Conservation (phyloP, 768 basidiomycete genomes). For the Mycena haematopus region DNA sequence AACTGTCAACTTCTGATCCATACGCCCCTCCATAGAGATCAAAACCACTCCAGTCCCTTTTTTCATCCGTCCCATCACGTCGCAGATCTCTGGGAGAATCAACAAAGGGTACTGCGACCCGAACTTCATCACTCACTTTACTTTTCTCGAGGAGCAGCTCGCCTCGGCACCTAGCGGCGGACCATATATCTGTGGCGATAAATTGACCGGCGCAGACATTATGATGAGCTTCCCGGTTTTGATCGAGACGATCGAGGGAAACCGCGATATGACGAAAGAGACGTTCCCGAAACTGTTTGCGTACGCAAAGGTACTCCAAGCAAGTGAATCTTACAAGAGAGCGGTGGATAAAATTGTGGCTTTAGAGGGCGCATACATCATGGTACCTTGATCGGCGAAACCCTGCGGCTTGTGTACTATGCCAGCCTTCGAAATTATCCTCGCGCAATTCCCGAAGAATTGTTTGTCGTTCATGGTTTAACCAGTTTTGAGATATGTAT, state of each 20-base stretch:
- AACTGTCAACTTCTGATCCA: too few species aligned
- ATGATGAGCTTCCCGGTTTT: conserved; percentile 26
- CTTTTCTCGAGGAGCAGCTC: conserved; percentile 11
- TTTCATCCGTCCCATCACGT: conserved; percentile 12
- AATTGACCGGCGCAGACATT: conserved; percentile 20
- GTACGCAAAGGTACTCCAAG: conserved; percentile 20
- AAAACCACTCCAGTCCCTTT: conserved; percentile 1
- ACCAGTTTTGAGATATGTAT: too few species aligned
- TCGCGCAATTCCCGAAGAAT: too few species aligned
- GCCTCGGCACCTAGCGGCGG: conserved; percentile 14
- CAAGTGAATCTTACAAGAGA: conserved; percentile 22
- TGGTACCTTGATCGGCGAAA: too few species aligned
- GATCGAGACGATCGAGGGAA: not conserved
- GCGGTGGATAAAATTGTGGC: conserved; percentile 29
- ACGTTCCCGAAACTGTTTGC: conserved; percentile 25
- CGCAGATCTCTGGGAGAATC: conserved; percentile 4
- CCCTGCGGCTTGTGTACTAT: too few species aligned
- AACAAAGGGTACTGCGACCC: not conserved
- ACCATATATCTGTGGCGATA: conserved; percentile 17
- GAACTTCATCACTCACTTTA: not conserved
- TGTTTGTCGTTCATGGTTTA: too few species aligned
- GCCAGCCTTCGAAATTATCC: too few species aligned
- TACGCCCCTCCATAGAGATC: too few species aligned
- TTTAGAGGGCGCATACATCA: conserved; percentile 23
- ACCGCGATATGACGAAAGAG: conserved; percentile 10